phyloP scores from a whole-genome alignment of 345 rosid genomes.

The Pistacia vera region DNA sequence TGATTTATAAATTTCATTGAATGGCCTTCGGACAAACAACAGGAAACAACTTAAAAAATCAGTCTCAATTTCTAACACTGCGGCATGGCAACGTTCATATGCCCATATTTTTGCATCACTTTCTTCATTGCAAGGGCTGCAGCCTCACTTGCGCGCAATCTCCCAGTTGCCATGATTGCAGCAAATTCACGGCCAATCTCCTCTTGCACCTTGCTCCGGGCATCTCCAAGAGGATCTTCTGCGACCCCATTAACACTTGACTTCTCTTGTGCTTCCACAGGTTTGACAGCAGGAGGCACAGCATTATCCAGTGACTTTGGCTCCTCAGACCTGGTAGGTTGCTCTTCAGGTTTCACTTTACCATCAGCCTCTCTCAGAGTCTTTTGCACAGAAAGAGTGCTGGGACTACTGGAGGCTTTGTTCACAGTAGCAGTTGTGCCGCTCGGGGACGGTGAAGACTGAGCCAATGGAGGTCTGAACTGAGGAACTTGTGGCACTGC shows the following conservation, averaged over 20 bases:
- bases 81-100: constrained; percentile 42
- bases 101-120: constrained; percentile 90
- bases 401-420: constrained; percentile 28
- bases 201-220: constrained; percentile 81
- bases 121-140: constrained; percentile 82
- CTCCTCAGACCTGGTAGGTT: constrained; percentile 23
- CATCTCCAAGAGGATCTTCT: constrained; percentile 69
- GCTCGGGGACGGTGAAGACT: constrained; percentile 27
- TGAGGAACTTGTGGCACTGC: constrained; percentile 93
- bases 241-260: constrained; percentile 15
- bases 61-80: constrained; percentile 25
- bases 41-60: not conserved
- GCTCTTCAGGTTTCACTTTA: constrained; percentile 23
- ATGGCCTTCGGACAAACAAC: not conserved
- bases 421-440: constrained; percentile 5
- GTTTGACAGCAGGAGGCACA: constrained; percentile 37
- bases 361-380: not conserved
- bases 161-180: constrained; percentile 85
- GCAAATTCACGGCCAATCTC: constrained; percentile 79
- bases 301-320: constrained; percentile 14
- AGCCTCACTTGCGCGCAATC: constrained; percentile 84
- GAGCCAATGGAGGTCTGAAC: constrained; percentile 43
- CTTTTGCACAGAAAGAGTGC: not conserved
- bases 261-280: constrained; percentile 32
- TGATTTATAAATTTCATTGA: too few relatives aligned